phyloP scores from a whole-genome alignment of 805 yeast species.

The Jamesozyma hellenica region DNA sequence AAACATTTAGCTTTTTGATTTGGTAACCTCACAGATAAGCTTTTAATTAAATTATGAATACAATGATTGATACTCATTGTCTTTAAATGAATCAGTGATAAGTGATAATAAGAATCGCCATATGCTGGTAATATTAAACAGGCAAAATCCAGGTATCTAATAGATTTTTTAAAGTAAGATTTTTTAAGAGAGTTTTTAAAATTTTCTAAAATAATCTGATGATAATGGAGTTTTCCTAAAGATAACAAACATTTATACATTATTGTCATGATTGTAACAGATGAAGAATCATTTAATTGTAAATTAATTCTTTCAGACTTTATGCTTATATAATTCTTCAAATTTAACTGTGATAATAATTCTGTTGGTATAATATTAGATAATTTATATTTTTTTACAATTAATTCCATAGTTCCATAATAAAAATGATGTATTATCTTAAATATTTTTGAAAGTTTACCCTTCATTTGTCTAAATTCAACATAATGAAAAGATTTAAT shows the following conservation, averaged over 20 bases:
- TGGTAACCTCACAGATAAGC: conserved; percentile 4
- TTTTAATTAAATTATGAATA: conserved; percentile 4
- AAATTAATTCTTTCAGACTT: neutral
- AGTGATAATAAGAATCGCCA: conserved; percentile 4
- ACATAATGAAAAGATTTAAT: conserved; percentile 28
- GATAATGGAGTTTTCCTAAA: conserved; percentile 4
- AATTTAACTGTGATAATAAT: conserved; percentile 6
- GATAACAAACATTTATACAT: conserved; percentile 3
- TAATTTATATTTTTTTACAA: conserved; percentile 6
- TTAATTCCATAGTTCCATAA: conserved; percentile 28
- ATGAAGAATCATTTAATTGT: neutral
- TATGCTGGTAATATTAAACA: conserved; percentile 4
- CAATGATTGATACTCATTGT: neutral
- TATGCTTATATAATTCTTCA: neutral
- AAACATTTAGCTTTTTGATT: neutral
- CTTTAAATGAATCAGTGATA: conserved; percentile 1
- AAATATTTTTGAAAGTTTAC: conserved; percentile 39
- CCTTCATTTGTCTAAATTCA: conserved; percentile 47
- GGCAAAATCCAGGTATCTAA: conserved; percentile 6
- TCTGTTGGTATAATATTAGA: conserved; percentile 8
- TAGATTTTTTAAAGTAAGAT: conserved; percentile 2
- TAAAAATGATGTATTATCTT: conserved; percentile 43
- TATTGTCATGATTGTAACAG: neutral
- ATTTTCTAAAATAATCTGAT: conserved; percentile 1
- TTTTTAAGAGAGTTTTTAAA: neutral